Conservation (phyloP, 371 early-diverging fungal genomes). For the Zychaea mexicana region DNA sequence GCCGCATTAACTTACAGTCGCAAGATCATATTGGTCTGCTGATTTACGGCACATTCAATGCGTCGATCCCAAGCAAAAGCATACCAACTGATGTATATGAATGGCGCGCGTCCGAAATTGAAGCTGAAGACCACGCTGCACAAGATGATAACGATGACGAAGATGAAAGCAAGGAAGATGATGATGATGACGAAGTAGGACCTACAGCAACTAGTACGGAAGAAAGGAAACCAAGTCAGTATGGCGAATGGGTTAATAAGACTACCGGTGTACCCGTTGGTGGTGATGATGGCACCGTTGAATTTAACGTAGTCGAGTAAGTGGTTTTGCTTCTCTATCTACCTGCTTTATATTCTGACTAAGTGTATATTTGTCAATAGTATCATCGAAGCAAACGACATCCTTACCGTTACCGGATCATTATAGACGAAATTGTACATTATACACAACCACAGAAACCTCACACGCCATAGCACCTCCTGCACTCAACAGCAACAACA, state of each 20-base stretch:
- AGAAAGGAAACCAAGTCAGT: conserved; percentile 42
- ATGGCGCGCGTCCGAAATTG: conserved; percentile 55
- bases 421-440: conserved; percentile 35
- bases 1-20: conserved; percentile 90
- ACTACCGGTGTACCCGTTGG: conserved; percentile 55
- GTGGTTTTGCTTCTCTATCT: conserved; percentile 20
- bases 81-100: conserved; percentile 78
- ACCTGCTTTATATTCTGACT: not conserved
- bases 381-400: conserved; percentile 73
- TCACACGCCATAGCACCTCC: not conserved
- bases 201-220: conserved; percentile 5
- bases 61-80: conserved; percentile 84
- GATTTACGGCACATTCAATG: conserved; percentile 93
- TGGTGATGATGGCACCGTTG: conserved; percentile 57
- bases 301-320: conserved; percentile 66
- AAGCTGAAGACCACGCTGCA: conserved; percentile 8
- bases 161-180: too few species aligned
- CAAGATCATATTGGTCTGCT: conserved; percentile 95
- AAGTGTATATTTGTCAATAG: conserved; percentile 27
- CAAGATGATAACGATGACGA: conserved; percentile 20
- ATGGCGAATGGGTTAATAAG: conserved; percentile 65
- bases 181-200: conserved; percentile 22
- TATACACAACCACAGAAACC: not conserved
- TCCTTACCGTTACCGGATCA: conserved; percentile 76
- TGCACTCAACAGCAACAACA: too few species aligned